phyloP scores from a whole-genome alignment of 495 filamentous ascomycete species.

The Neurospora sp. region DNA sequence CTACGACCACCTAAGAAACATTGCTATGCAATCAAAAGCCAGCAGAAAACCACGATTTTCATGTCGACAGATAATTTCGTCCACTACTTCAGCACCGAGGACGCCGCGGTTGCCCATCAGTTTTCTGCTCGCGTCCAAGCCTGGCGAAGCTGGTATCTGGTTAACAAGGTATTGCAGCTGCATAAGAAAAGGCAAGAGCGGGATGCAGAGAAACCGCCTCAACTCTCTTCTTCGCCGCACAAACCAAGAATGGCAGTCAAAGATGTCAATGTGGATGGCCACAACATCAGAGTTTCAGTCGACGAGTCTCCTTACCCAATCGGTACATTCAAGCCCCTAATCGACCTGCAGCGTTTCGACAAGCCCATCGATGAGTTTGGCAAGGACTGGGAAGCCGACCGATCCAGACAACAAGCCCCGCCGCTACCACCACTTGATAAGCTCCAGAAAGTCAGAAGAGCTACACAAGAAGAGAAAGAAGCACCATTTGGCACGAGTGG shows the following conservation, averaged over 20 bases:
- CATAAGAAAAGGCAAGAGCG: slow-evolving; percentile 3
- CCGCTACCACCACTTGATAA: slow-evolving; percentile 3
- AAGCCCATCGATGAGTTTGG: slow-evolving; percentile 29
- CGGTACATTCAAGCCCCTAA: slow-evolving; percentile 45
- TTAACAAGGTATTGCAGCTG: slow-evolving; percentile 34
- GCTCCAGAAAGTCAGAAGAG: not conserved
- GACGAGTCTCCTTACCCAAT: slow-evolving; percentile 40
- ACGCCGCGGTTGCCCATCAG: slow-evolving; percentile 48
- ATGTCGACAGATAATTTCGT: slow-evolving; percentile 72
- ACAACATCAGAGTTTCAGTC: slow-evolving; percentile 22
- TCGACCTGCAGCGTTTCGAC: slow-evolving; percentile 41
- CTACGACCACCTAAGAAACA: slow-evolving; percentile 67
- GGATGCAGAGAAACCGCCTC: slow-evolving; percentile 20
- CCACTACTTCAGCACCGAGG: slow-evolving; percentile 81
- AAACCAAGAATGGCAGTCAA: slow-evolving; percentile 19
- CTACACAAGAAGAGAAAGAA: slow-evolving; percentile 1
- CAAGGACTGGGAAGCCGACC: slow-evolving; percentile 19
- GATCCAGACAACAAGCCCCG: slow-evolving; percentile 11
- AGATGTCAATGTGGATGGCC: slow-evolving; percentile 21
- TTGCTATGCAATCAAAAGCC: slow-evolving; percentile 86
- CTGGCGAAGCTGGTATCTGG: slow-evolving; percentile 87
- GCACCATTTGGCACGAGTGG: slow-evolving; percentile 26
- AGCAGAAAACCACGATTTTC: slow-evolving; percentile 83
- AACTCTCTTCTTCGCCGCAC: slow-evolving; percentile 6
- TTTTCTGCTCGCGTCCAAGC: slow-evolving; percentile 63